Evolutionary conservation across 2,329 filamentous ascomycete species (phyloP).

Genomic region (Cladosporium sp.): DNA sequence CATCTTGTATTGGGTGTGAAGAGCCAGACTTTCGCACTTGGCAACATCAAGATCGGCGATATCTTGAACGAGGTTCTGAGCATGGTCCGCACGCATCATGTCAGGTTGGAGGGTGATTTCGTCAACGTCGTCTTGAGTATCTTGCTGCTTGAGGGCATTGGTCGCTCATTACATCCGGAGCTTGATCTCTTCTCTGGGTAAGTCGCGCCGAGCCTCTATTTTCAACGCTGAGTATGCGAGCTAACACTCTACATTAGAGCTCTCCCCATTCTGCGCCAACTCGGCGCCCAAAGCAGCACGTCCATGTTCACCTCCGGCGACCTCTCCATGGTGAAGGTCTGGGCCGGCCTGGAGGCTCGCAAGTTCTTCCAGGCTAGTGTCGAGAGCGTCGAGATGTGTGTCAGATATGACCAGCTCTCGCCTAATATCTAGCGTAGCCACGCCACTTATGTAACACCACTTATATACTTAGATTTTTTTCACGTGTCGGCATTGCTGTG

Average conservation of each 20-base stretch:
- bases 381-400: slow-evolving; percentile 83
- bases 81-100: slow-evolving; percentile 91
- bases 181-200: slow-evolving; percentile 78
- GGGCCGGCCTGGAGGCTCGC: slow-evolving; percentile 84
- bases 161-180: slow-evolving; percentile 77
- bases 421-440: slow-evolving; percentile 64
- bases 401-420: slow-evolving; percentile 83
- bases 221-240: slow-evolving; percentile 2
- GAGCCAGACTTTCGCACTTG: slow-evolving; percentile 81
- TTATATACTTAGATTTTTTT: too few species aligned
- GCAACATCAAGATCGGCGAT: slow-evolving; percentile 93
- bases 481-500: too few species aligned
- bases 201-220: too few species aligned
- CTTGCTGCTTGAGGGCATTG: slow-evolving; percentile 88
- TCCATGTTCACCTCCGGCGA: slow-evolving; percentile 46
- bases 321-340: slow-evolving; percentile 74
- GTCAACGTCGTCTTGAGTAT: slow-evolving; percentile 98
- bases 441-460: too few species aligned
- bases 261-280: slow-evolving; percentile 81
- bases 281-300: slow-evolving; percentile 72
- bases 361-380: slow-evolving; percentile 86
- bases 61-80: slow-evolving; percentile 83
- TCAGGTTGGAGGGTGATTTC: slow-evolving; percentile 92
- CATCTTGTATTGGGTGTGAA: slow-evolving; percentile 90
- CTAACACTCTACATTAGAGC: slow-evolving; percentile 51